phyloP scores from a whole-genome alignment of 176 grass and related monocot genomes.

The Canna indica region DNA sequence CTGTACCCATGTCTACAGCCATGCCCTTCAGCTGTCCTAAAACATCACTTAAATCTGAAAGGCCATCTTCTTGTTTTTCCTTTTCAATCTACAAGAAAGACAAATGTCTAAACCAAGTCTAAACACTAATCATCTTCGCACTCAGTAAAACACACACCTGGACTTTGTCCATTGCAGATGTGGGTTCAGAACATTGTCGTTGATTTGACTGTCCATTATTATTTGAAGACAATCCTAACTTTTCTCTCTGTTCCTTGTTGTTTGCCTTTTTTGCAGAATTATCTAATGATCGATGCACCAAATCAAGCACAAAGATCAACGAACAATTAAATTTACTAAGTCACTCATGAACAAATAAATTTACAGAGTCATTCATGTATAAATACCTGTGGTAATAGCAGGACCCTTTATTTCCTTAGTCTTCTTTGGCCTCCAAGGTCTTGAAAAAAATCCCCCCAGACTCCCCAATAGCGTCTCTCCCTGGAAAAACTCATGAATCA shows the following conservation, averaged over 20 bases:
- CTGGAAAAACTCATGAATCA: not conserved
- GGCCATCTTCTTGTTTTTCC: constrained; percentile 15
- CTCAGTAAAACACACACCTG: constrained; percentile 13
- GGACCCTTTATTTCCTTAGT: constrained; percentile 20
- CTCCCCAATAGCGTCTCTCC: constrained; percentile 24
- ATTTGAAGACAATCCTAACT: constrained; percentile 18
- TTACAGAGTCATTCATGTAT: not conserved
- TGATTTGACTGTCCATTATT: not conserved
- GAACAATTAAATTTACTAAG: not conserved
- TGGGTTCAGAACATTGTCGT: constrained; percentile 10
- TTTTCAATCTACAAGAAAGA: constrained; percentile 23
- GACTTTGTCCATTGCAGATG: constrained; percentile 26
- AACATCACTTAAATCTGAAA: constrained; percentile 14
- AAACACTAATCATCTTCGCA: not conserved
- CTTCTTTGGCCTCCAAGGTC: constrained; percentile 26
- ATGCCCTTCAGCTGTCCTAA: constrained; percentile 23
- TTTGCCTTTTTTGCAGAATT: constrained; percentile 11
- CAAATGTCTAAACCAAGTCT: not conserved
- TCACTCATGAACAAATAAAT: too few relatives aligned
- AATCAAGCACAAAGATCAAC: not conserved
- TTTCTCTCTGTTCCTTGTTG: constrained; percentile 17
- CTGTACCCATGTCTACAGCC: constrained; percentile 27
- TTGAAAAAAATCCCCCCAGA: constrained; percentile 23
- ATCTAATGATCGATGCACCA: constrained; percentile 1
- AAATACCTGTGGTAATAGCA: constrained; percentile 10